phyloP scores from a whole-genome alignment of 2,329 filamentous ascomycete genomes.

The Scleromitrula shiraiana region DNA sequence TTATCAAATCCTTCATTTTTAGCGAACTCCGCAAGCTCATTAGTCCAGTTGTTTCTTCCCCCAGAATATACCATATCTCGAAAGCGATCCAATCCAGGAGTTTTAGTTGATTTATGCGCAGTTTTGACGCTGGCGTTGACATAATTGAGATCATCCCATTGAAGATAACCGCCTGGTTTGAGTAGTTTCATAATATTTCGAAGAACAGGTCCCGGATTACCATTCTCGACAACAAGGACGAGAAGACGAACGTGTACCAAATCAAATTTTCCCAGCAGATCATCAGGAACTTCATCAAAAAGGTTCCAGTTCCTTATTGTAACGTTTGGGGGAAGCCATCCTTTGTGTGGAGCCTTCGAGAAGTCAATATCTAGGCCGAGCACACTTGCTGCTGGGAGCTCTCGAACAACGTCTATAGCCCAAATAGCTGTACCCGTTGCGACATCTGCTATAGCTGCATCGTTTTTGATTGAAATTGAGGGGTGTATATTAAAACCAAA shows the following conservation, averaged over 20 bases:
- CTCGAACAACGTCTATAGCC: background rate
- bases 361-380: background rate
- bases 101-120: background rate
- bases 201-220: background rate
- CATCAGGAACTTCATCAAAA: background rate
- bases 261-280: background rate
- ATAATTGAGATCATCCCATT: background rate
- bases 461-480: background rate
- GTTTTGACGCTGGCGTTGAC: background rate
- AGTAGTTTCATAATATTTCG: constrained; percentile 1
- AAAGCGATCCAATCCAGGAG: background rate
- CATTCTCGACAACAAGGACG: background rate
- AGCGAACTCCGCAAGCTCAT: background rate
- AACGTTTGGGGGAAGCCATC: background rate
- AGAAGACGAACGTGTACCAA: background rate
- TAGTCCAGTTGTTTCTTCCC: background rate
- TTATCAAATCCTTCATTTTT: background rate
- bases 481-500: background rate
- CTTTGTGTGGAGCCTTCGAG: background rate
- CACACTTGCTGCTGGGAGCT: background rate
- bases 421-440: background rate
- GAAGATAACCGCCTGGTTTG: constrained; percentile 2
- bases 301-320: background rate
- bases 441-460: background rate
- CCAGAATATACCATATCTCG: background rate